Conservation (phyloP, 805 yeast species). For the Candida andamanensis region DNA sequence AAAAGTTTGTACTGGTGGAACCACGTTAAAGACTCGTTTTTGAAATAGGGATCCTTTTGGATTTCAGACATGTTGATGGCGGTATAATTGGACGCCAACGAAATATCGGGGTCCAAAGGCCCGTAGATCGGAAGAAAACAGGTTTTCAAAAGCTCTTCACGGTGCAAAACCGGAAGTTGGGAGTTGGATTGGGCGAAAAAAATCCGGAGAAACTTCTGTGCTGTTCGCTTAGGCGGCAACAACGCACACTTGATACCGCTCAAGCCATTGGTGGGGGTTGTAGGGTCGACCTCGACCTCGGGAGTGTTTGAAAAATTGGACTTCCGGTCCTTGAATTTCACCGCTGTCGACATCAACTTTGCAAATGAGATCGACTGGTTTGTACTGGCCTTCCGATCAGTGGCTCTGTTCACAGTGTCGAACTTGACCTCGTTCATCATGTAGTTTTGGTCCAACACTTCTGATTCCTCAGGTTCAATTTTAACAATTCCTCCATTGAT, state of each 20-base stretch:
- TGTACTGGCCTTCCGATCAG: background rate
- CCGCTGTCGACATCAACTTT: slow-evolving; percentile 70
- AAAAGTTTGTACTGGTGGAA: slow-evolving; percentile 34
- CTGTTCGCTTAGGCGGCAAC: slow-evolving; percentile 67
- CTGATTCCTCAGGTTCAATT: slow-evolving; percentile 2
- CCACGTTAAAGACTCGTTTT: slow-evolving; percentile 41
- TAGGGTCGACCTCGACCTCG: slow-evolving; percentile 6
- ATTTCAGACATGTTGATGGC: slow-evolving; percentile 33
- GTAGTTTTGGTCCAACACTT: slow-evolving; percentile 5
- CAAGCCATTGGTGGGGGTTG: too few relatives aligned
- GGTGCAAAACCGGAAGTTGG: slow-evolving; percentile 77
- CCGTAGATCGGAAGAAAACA: slow-evolving; percentile 84
- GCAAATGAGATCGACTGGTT: slow-evolving; percentile 59
- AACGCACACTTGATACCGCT: too few relatives aligned
- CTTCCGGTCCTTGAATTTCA: slow-evolving; percentile 41
- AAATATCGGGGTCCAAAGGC: slow-evolving; percentile 43
- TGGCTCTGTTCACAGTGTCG: slow-evolving; percentile 5
- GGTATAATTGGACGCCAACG: slow-evolving; percentile 57
- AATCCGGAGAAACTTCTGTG: slow-evolving; percentile 56
- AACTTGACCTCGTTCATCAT: slow-evolving; percentile 9
- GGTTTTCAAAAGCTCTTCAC: slow-evolving; percentile 64
- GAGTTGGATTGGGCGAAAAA: slow-evolving; percentile 79
- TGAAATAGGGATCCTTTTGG: slow-evolving; percentile 9
- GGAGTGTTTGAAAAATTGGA: slow-evolving; percentile 9
- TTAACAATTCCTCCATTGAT: background rate